Percentiles rank a stretch among this genome's conserved stretches.
These are phyloP conservation scores for Ganoderma lucidum DNA, from an alignment of 1,284 basidiomycete genomes.

Conservation along the genomic window DNA sequence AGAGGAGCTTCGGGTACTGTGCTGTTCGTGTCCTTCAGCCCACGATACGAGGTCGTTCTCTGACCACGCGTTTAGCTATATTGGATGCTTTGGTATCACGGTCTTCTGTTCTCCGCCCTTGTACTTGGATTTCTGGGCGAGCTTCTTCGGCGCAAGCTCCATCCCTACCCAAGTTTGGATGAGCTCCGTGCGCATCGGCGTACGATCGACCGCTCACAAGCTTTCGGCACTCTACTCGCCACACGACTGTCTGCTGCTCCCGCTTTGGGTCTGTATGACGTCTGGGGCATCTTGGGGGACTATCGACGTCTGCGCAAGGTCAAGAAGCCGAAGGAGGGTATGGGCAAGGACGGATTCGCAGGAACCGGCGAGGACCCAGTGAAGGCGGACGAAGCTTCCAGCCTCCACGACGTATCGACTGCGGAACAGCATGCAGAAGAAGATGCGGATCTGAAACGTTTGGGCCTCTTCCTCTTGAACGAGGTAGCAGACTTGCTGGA, in stretches of 20 bases:
- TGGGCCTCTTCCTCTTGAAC: conserved; percentile 50
- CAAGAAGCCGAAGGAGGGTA: conserved; percentile 34
- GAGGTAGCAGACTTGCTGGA: conserved; percentile 71
- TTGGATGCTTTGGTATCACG: conserved; percentile 70
- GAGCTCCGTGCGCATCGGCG: conserved; percentile 60
- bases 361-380: background rate
- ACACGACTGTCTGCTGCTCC: conserved; percentile 55
- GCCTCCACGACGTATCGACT: conserved; percentile 28
- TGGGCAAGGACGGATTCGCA: conserved; percentile 14
- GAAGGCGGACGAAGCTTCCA: conserved; percentile 20
- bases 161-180: conserved; percentile 61
- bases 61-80: conserved; percentile 51
- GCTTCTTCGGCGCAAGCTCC: conserved; percentile 57
- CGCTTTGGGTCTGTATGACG: conserved; percentile 56
- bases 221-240: conserved; percentile 60
- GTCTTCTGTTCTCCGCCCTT: conserved; percentile 61
- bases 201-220: conserved; percentile 56
- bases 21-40: conserved; percentile 48
- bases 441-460: conserved; percentile 54
- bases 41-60: background rate
- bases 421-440: conserved; percentile 38
- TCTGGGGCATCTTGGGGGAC: conserved; percentile 59
- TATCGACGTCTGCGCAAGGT: conserved; percentile 40
- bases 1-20: conserved; percentile 58
- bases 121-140: conserved; percentile 55